phyloP scores from a whole-genome alignment of 495 filamentous ascomycete genomes.

The Amorphotheca resinae region DNA sequence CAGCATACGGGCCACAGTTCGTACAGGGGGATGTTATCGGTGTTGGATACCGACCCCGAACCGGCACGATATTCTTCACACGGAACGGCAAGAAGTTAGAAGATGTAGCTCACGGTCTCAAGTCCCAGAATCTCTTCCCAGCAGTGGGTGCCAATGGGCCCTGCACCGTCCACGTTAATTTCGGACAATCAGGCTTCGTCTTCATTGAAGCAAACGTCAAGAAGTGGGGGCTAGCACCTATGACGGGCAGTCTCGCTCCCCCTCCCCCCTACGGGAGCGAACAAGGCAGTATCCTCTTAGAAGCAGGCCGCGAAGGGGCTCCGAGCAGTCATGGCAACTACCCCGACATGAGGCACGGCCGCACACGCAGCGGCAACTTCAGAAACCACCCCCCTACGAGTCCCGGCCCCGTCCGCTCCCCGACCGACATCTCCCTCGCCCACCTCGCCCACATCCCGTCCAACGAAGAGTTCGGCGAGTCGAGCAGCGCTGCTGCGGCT shows the following conservation, averaged over 20 bases:
- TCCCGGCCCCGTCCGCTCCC: slow-evolving; percentile 78
- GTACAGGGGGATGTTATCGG: slow-evolving; percentile 93
- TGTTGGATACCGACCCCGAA: slow-evolving; percentile 87
- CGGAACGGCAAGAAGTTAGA: slow-evolving; percentile 96
- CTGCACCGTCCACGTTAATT: slow-evolving; percentile 87
- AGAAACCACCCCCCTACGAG: slow-evolving; percentile 61
- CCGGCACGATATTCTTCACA: slow-evolving; percentile 94
- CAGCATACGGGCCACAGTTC: slow-evolving; percentile 68
- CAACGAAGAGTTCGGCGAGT: slow-evolving; percentile 68
- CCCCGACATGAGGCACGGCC: slow-evolving; percentile 35
- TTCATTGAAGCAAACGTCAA: slow-evolving; percentile 99
- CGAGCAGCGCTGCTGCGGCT: slow-evolving; percentile 31
- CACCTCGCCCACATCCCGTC: slow-evolving; percentile 56
- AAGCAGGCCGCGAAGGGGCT: slow-evolving; percentile 60
- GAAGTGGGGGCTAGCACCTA: slow-evolving; percentile 96
- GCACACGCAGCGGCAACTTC: slow-evolving; percentile 46
- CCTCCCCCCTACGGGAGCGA: slow-evolving; percentile 95
- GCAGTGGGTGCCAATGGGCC: slow-evolving; percentile 91
- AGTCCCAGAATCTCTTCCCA: slow-evolving; percentile 92
- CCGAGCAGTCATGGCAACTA: slow-evolving; percentile 42
- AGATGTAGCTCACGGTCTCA: slow-evolving; percentile 84
- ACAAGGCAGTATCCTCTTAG: slow-evolving; percentile 87
- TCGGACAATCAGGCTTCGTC: slow-evolving; percentile 93
- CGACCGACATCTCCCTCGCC: slow-evolving; percentile 94
- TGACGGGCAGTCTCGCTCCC: slow-evolving; percentile 88